phyloP scores from a whole-genome alignment of 345 rosid genomes.

The Citrus glauca region DNA sequence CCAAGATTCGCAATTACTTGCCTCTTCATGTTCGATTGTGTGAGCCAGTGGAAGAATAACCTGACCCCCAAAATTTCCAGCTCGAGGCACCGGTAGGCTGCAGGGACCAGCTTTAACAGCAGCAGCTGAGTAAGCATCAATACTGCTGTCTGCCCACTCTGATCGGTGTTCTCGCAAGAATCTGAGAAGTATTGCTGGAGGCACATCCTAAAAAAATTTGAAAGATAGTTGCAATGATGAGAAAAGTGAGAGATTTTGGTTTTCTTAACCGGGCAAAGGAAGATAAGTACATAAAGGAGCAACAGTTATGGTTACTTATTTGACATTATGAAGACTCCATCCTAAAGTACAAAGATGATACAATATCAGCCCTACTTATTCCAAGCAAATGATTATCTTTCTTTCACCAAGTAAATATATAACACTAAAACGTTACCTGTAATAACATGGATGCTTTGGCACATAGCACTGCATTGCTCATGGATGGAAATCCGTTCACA shows the following conservation, averaged over 20 bases:
- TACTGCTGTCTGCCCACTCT: constrained; percentile 96
- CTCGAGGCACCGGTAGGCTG: constrained; percentile 65
- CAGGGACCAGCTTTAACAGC: constrained; percentile 90
- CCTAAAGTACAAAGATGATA: background rate
- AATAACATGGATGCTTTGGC: constrained; percentile 98
- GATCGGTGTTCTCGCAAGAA: constrained; percentile 95
- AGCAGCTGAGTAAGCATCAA: constrained; percentile 90
- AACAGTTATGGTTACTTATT: background rate
- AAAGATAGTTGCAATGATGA: background rate
- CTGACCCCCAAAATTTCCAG: constrained; percentile 89
- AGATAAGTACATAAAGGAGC: background rate
- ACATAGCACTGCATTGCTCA: constrained; percentile 72
- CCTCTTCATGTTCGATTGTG: constrained; percentile 97
- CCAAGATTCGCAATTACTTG: constrained; percentile 13
- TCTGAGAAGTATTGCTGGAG: constrained; percentile 85
- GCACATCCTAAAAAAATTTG: constrained; percentile 65
- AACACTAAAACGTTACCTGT: constrained; percentile 42
- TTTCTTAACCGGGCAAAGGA: background rate
- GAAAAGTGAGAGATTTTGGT: background rate
- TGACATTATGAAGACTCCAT: background rate
- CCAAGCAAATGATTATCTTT: background rate
- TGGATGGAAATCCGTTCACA: constrained; percentile 62
- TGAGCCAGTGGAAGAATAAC: constrained; percentile 97
- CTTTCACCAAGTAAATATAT: background rate
- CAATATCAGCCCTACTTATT: background rate